Evolutionary conservation across 768 basidiomycete genomes (phyloP).

Genomic region (Leucosporidium scottii): DNA sequence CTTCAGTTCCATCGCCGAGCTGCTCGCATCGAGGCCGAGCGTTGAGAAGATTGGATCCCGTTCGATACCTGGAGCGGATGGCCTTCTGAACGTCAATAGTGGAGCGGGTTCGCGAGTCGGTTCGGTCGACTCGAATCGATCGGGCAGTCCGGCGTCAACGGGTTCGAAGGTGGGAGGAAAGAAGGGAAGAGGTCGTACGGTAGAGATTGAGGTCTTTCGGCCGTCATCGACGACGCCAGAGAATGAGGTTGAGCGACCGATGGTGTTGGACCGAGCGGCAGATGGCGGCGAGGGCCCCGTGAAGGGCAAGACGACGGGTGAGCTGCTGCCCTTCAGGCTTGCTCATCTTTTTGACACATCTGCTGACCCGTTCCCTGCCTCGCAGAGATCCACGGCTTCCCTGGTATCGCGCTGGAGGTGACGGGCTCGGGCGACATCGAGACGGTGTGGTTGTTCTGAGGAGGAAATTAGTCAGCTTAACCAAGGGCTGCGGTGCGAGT

Average conservation of each 20-base stretch:
- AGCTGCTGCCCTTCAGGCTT: background rate
- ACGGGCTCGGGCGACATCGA: slow-evolving; percentile 23
- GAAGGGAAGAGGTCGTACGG: background rate
- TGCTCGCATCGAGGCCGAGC: too few relatives aligned
- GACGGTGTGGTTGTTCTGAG: slow-evolving; percentile 29
- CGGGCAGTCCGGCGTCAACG: background rate
- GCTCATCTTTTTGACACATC: too few relatives aligned
- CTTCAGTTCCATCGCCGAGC: too few relatives aligned
- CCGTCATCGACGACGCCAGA: too few relatives aligned
- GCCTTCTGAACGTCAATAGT: too few relatives aligned
- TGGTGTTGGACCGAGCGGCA: slow-evolving; percentile 29
- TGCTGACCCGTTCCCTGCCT: background rate
- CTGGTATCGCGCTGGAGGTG: slow-evolving; percentile 25
- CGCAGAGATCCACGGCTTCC: slow-evolving; percentile 29
- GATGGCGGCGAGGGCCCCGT: background rate
- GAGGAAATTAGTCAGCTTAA: too few relatives aligned
- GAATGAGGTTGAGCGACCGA: slow-evolving; percentile 15
- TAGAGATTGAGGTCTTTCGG: background rate
- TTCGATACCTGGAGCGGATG: too few relatives aligned
- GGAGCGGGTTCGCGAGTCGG: background rate
- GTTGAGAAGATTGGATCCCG: too few relatives aligned
- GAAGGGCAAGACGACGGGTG: slow-evolving; percentile 25
- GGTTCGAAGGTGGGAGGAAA: background rate
- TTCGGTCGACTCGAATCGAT: background rate
- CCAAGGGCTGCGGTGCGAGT: too few relatives aligned